Base-by-base conservation (phyloP, 2,329 filamentous ascomycete species). In the Penicillium psychrosexuale region DNA sequence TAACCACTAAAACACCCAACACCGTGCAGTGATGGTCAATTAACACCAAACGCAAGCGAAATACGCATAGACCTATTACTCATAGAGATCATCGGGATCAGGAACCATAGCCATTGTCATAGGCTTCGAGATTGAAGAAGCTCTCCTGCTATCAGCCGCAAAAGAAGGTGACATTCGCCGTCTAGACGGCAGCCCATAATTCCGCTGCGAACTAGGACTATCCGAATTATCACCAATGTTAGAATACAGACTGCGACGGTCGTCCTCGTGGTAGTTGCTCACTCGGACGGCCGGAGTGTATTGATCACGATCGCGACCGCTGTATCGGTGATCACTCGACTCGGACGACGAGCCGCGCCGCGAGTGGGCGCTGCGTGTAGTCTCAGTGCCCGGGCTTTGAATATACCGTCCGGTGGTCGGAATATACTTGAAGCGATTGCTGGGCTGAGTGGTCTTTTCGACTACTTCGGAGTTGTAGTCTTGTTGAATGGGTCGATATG, bases 51-150 rank as follows among this genome's bases (percentile, higher is more conserved):
- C 38, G 39, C 31, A 45, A 47, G 36, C n/a, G 8, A 19, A 47
- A 27, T 17, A 33, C 8, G 13, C 2, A 30, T 12, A 37, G 30
- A 40, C 8, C 47, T 31, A 47, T 61, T 50, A 73, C 48, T 67
- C 66, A 54, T 71, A 73, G 22, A 74, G 61, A 36, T 73, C 70
- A 9, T 74, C 72, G 11, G 66, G 58, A 51, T 72, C 66, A 22
- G 70, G 69, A 6, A 74, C 72, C 72, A 74, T 74, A 0, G 65
- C 61, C 51, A 68, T 57, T 37, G 71, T 72, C 64, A 72, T 56
- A 11, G 63, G 56, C 45, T 56, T 65, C 34, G 61, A 60, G 13
- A 44, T 9, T 22, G 30, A 11, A 17, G 63, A 69, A 33, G 53
- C 52, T 40, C 61, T 51, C 33, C 61, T 67, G 45, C 61, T 65